These are phyloP conservation scores for Phoma sp. DNA, from an alignment of 2,329 filamentous ascomycete genomes.

Conservation along the genomic window DNA sequence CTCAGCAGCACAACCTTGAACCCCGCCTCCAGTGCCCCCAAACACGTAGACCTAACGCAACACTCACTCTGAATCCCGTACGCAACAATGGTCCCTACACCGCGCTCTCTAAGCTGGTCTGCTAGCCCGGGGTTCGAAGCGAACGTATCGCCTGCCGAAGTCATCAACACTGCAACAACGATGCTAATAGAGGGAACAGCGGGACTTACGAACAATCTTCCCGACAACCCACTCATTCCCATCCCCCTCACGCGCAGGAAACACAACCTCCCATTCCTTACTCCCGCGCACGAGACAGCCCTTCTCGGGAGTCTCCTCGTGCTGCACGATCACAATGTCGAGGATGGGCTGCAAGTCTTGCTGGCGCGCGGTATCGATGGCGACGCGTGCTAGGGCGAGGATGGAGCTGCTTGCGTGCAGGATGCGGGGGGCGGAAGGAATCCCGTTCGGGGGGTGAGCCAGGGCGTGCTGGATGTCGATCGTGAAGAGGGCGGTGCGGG, in stretches of 20 bases:
- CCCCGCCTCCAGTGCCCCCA: conserved; percentile 6
- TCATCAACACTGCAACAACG: too few relatives aligned
- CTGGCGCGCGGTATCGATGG: neutral
- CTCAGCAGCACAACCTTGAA: conserved; percentile 15
- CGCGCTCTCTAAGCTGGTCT: neutral
- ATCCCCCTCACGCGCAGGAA: conserved; percentile 9
- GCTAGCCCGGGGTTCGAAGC: conserved; percentile 10
- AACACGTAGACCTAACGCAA: conserved; percentile 20
- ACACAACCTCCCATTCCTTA: conserved; percentile 13
- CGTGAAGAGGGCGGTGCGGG: conserved; percentile 17
- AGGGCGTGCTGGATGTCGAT: conserved; percentile 17
- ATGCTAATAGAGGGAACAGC: neutral
- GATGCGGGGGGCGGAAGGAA: conserved; percentile 9
- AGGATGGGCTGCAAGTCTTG: neutral
- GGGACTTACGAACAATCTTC: conserved; percentile 14
- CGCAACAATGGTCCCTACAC: conserved; percentile 8
- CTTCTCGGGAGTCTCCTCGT: conserved; percentile 12
- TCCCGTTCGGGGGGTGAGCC: neutral
- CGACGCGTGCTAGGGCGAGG: neutral
- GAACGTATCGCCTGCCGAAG: conserved; percentile 11
- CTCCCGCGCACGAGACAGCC: conserved; percentile 12
- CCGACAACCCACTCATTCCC: conserved; percentile 2
- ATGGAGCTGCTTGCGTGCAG: neutral
- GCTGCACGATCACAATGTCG: conserved; percentile 17
- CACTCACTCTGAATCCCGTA: conserved; percentile 25